Evolutionary conservation across 441 rosid genomes (phyloP).

Genomic region (Gossypium schwendimanii): DNA sequence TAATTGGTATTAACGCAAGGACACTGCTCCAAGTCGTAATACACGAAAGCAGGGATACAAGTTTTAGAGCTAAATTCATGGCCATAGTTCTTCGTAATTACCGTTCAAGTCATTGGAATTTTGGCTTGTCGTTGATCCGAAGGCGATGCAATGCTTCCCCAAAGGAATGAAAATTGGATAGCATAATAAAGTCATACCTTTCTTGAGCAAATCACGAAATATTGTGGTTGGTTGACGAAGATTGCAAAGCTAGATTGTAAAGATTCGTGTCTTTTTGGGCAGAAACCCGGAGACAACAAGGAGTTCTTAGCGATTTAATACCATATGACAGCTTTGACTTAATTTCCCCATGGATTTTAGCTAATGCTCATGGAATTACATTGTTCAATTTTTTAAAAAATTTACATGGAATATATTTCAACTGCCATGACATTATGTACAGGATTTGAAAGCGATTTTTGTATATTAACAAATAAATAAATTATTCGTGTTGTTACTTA

Average conservation of each 20-base stretch:
- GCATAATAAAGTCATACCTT: slow-evolving; percentile 3
- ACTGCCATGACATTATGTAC: neutral
- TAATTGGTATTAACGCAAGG: neutral
- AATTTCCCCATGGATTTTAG: neutral
- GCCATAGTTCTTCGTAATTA: neutral
- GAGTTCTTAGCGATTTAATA: neutral
- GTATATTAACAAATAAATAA: neutral
- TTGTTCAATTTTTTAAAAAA: neutral
- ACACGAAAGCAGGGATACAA: neutral
- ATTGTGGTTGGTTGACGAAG: slow-evolving; percentile 20
- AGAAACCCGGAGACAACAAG: slow-evolving; percentile 17
- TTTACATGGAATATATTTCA: neutral
- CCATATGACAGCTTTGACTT: slow-evolving; percentile 7
- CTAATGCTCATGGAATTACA: neutral
- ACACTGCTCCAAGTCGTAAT: neutral
- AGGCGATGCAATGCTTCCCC: neutral
- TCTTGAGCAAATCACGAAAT: neutral
- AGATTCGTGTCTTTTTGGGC: neutral
- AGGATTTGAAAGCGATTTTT: neutral
- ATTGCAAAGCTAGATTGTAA: slow-evolving; percentile 16
- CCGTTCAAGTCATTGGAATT: neutral
- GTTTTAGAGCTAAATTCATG: slow-evolving; percentile 15
- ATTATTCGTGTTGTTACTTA: neutral
- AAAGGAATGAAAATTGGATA: neutral
- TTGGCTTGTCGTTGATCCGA: neutral